phyloP scores from a whole-genome alignment of 2,329 filamentous ascomycete genomes.

The Daldinia sp. region DNA sequence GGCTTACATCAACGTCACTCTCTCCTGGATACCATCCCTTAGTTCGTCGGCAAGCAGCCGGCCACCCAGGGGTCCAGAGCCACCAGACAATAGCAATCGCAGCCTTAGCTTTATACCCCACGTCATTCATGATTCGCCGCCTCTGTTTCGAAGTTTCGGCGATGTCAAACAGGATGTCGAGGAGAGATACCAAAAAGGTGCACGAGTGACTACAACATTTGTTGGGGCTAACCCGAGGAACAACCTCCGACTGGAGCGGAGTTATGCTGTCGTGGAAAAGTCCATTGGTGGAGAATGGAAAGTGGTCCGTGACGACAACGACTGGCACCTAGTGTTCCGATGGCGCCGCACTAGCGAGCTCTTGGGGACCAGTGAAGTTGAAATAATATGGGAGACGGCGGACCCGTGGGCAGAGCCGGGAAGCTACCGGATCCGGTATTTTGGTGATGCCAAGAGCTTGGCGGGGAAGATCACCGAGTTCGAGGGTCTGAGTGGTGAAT shows the following conservation, averaged over 20 bases:
- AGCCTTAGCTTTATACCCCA: slow-evolving; percentile 81
- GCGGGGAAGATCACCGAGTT: slow-evolving; percentile 72
- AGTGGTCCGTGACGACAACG: slow-evolving; percentile 74
- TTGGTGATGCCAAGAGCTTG: slow-evolving; percentile 77
- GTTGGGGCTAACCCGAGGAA: slow-evolving; percentile 90
- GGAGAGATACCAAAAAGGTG: slow-evolving; percentile 63
- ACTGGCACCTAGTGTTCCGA: slow-evolving; percentile 83
- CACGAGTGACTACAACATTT: slow-evolving; percentile 72
- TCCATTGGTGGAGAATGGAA: slow-evolving; percentile 64
- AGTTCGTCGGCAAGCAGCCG: slow-evolving; percentile 53
- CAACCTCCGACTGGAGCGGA: slow-evolving; percentile 78
- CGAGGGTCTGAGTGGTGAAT: slow-evolving; percentile 68
- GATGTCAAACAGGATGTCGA: slow-evolving; percentile 64
- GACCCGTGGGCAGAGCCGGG: slow-evolving; percentile 60
- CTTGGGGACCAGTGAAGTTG: slow-evolving; percentile 78
- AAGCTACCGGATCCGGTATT: slow-evolving; percentile 80
- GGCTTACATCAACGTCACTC: slow-evolving; percentile 83
- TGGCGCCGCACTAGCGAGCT: slow-evolving; percentile 79
- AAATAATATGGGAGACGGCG: slow-evolving; percentile 81
- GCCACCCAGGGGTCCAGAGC: slow-evolving; percentile 61
- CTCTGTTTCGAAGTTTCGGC: slow-evolving; percentile 74
- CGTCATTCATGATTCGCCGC: slow-evolving; percentile 76
- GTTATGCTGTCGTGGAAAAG: slow-evolving; percentile 79
- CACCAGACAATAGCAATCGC: slow-evolving; percentile 79
- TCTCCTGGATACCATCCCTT: slow-evolving; percentile 74